Evolutionary conservation across 257 asterid species (phyloP).

Genomic region (Solanum peruvianum): DNA sequence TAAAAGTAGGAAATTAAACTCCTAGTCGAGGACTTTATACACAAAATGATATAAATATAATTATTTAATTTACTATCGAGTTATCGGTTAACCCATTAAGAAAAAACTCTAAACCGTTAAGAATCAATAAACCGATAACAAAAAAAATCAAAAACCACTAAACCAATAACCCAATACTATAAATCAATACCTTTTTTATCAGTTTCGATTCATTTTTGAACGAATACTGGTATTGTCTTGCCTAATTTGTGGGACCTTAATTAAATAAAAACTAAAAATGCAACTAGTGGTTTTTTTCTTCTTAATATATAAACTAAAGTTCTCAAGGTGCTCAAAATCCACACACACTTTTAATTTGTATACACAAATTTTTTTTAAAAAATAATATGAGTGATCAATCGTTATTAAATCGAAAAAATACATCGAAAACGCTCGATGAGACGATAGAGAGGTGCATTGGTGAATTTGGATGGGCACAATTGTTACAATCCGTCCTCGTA

Average conservation of each 20-base stretch:
- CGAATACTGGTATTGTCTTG: not conserved
- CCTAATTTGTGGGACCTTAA: not conserved
- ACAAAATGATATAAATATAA: too few relatives aligned
- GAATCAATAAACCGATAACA: too few relatives aligned
- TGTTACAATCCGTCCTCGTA: slow-evolving; percentile 36
- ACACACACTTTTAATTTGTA: not conserved
- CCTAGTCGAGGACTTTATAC: too few relatives aligned
- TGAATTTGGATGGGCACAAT: slow-evolving; percentile 42
- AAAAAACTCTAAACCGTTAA: too few relatives aligned
- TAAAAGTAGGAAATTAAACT: too few relatives aligned
- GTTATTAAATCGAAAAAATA: not conserved
- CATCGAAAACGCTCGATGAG: slow-evolving; percentile 23
- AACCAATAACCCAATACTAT: too few relatives aligned
- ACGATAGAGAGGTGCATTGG: slow-evolving; percentile 59
- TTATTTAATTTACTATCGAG: too few relatives aligned
- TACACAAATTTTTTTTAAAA: not conserved
- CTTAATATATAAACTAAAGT: not conserved
- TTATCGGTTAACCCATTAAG: too few relatives aligned
- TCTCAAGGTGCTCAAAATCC: not conserved
- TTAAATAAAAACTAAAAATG: not conserved
- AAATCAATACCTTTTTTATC: too few relatives aligned
- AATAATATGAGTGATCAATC: not conserved
- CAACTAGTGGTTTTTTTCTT: not conserved
- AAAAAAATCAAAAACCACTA: too few relatives aligned
- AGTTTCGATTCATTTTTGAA: too few relatives aligned